Evolutionary conservation across 345 rosid genomes (phyloP).

Genomic region (Camelina neglecta): DNA sequence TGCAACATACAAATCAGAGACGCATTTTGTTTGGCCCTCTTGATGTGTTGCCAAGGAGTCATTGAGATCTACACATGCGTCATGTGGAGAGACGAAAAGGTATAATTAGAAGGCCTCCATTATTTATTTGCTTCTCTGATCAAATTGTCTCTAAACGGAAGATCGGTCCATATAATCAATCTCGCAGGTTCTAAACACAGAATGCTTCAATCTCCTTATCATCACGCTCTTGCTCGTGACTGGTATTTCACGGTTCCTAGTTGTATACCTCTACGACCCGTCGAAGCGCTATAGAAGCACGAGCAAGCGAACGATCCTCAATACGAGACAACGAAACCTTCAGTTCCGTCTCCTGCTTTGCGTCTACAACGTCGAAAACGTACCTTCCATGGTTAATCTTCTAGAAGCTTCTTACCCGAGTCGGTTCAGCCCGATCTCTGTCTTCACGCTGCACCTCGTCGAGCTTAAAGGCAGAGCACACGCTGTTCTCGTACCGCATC

Average conservation of each 20-base stretch:
- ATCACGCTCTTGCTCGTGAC: conserved; percentile 44
- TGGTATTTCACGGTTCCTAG: conserved; percentile 50
- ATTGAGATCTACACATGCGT: conserved; percentile 44
- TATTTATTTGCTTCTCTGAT: background rate
- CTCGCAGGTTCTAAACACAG: conserved; percentile 39
- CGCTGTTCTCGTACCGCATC: conserved; percentile 45
- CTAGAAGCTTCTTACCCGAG: conserved; percentile 45
- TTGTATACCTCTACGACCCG: conserved; percentile 61
- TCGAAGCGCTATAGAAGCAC: conserved; percentile 59
- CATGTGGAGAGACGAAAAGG: conserved; percentile 48
- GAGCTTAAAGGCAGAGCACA: conserved; percentile 49
- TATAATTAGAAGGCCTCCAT: background rate
- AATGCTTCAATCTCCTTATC: conserved; percentile 45
- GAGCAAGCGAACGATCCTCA: conserved; percentile 58
- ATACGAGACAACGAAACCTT: conserved; percentile 43
- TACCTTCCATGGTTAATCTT: conserved; percentile 45
- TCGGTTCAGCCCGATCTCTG: conserved; percentile 42
- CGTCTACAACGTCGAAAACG: conserved; percentile 47
- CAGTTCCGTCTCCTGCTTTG: conserved; percentile 61
- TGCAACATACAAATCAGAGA: conserved; percentile 36
- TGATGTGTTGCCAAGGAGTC: conserved; percentile 51
- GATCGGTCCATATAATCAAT: background rate
- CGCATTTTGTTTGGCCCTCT: conserved; percentile 39
- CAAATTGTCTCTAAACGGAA: background rate
- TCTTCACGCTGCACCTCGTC: conserved; percentile 41